Evolutionary conservation across 345 rosid genomes (phyloP).

Genomic region (Eucalyptus victrix): DNA sequence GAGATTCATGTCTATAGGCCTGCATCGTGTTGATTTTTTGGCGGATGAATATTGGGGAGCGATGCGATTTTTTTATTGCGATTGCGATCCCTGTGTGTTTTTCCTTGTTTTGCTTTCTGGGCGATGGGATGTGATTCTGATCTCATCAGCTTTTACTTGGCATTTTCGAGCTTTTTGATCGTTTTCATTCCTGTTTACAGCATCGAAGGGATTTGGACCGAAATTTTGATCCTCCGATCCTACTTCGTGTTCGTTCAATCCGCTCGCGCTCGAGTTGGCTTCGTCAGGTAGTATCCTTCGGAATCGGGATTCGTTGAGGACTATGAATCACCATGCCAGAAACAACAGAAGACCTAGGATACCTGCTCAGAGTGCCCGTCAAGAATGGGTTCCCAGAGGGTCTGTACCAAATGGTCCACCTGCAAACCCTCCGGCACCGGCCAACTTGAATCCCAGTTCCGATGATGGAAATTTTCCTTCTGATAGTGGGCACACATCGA

Average conservation of each 20-base stretch:
- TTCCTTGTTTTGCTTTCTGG: neutral
- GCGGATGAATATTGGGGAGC: neutral
- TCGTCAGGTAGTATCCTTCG: neutral
- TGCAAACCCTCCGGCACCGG: neutral
- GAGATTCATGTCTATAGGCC: neutral
- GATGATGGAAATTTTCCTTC: neutral
- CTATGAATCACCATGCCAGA: slow-evolving; percentile 52
- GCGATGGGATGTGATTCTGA: neutral
- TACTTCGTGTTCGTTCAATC: neutral
- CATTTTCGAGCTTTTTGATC: neutral
- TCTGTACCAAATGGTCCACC: neutral
- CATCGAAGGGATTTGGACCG: neutral
- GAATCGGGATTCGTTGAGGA: neutral
- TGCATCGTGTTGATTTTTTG: neutral
- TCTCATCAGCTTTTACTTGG: neutral
- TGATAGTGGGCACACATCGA: neutral
- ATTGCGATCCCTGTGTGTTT: neutral
- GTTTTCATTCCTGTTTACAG: neutral
- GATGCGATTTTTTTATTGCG: neutral
- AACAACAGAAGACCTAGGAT: slow-evolving; percentile 37
- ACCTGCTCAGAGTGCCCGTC: slow-evolving; percentile 25
- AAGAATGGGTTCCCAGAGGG: slow-evolving; percentile 69
- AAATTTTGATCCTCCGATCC: neutral
- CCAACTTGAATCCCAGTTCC: neutral
- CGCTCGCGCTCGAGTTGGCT: neutral